Conservation (phyloP, 1,139 yeast species). For the Magnusiomyces fungicola region DNA sequence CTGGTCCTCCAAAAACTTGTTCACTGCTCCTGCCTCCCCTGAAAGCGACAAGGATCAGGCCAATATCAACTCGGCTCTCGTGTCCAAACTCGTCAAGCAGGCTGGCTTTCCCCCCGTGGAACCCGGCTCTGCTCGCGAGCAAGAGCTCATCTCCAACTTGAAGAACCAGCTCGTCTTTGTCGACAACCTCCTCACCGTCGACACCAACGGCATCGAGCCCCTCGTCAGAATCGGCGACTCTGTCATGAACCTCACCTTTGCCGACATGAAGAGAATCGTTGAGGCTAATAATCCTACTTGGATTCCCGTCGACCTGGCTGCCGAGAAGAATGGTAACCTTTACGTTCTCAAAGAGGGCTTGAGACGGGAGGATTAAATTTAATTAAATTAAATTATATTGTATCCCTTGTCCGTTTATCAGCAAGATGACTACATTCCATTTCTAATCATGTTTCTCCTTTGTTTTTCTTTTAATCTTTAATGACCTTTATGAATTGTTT, state of each 20-base stretch:
- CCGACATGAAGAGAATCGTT: neutral
- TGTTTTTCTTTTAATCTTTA: no score
- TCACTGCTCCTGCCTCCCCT: neutral
- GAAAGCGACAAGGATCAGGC: slow-evolving; percentile 7
- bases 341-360: slow-evolving; percentile 29
- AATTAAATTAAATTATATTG: no score
- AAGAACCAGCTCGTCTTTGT: slow-evolving; percentile 33
- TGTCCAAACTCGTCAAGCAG: slow-evolving; percentile 26
- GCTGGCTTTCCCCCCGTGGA: slow-evolving; percentile 23
- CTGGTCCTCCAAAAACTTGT: slow-evolving; percentile 26
- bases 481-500: neutral
- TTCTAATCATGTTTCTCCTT: no score
- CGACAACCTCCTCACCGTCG: slow-evolving; percentile 30
- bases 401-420: no score
- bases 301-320: slow-evolving; percentile 28
- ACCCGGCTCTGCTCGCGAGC: slow-evolving; percentile 18
- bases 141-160: slow-evolving; percentile 25
- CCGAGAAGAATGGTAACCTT: slow-evolving; percentile 24
- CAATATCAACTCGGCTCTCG: slow-evolving; percentile 19
- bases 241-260: neutral
- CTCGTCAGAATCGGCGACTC: slow-evolving; percentile 28
- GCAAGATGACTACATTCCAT: no score
- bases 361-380: slow-evolving; percentile 18
- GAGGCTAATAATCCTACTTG: slow-evolving; percentile 18
- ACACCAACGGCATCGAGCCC: slow-evolving; percentile 30